These are phyloP conservation scores for Hexamita inflata DNA, from an alignment of 208 protist genomes.

Conservation along the genomic window DNA sequence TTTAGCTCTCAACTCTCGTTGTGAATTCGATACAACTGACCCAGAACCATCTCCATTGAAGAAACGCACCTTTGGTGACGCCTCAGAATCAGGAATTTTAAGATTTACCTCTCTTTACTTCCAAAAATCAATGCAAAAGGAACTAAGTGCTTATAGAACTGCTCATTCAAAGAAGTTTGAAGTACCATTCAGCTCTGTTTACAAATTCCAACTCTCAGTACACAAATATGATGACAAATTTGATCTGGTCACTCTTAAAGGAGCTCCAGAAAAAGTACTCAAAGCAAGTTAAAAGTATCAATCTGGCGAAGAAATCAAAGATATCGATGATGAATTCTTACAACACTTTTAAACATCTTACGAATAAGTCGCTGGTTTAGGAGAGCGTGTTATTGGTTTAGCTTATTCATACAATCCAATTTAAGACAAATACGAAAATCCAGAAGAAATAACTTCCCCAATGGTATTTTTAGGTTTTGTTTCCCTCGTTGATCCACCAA, in stretches of 20 bases:
- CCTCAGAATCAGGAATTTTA: slow-evolving; percentile 11
- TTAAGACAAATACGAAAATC: background rate
- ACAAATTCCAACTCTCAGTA: slow-evolving; percentile 12
- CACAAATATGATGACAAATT: background rate
- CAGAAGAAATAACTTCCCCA: background rate
- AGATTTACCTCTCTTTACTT: background rate
- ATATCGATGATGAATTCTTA: background rate
- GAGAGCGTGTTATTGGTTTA: background rate
- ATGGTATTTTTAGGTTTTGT: slow-evolving; percentile 61
- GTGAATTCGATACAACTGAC: background rate
- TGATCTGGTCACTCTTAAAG: slow-evolving; percentile 36
- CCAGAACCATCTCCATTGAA: background rate
- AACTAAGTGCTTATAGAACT: background rate
- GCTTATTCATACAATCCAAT: background rate
- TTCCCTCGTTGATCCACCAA: slow-evolving; percentile 65
- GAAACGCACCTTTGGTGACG: background rate
- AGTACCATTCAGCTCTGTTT: background rate
- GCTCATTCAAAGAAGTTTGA: background rate
- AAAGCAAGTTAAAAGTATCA: slow-evolving; percentile 25
- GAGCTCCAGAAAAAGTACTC: slow-evolving; percentile 45
- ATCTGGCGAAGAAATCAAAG: background rate
- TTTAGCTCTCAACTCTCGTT: background rate
- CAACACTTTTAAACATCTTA: background rate
- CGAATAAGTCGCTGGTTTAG: background rate
- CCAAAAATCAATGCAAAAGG: background rate